These are phyloP conservation scores for Aspergillus nanangensis DNA, from an alignment of 495 filamentous ascomycete genomes.

Conservation along the genomic window DNA sequence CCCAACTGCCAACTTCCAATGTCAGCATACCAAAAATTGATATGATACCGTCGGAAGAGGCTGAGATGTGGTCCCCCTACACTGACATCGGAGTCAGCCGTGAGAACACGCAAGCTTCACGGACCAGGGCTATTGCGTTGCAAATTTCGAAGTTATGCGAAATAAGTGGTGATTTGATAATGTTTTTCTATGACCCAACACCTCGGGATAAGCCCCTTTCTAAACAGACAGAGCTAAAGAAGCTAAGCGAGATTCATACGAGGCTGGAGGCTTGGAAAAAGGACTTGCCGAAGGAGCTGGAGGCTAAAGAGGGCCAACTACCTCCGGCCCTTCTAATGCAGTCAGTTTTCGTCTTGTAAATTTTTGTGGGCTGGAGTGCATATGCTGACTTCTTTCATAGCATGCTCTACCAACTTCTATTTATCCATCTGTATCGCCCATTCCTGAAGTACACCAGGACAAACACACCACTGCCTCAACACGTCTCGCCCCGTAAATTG, in stretches of 20 bases:
- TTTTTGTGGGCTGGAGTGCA: neutral
- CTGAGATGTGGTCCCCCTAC: constrained; percentile 82
- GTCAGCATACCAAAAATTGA: constrained; percentile 85
- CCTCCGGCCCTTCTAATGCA: constrained; percentile 92
- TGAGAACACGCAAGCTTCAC: constrained; percentile 69
- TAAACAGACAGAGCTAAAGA: constrained; percentile 83
- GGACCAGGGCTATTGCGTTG: constrained; percentile 76
- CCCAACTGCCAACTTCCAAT: constrained; percentile 73
- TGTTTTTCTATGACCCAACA: constrained; percentile 84
- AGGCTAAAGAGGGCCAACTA: constrained; percentile 83
- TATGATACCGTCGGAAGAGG: constrained; percentile 85
- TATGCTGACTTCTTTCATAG: constrained; percentile 43
- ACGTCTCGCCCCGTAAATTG: constrained; percentile 86
- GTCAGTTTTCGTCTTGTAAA: constrained; percentile 51
- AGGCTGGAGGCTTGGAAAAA: constrained; percentile 89
- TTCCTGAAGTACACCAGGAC: constrained; percentile 86
- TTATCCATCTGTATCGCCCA: constrained; percentile 94
- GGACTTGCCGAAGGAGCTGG: constrained; percentile 78
- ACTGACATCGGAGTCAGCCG: constrained; percentile 73
- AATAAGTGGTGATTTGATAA: constrained; percentile 86
- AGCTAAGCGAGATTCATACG: constrained; percentile 84
- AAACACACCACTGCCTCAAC: constrained; percentile 75
- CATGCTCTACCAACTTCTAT: constrained; percentile 96
- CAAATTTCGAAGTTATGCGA: constrained; percentile 83
- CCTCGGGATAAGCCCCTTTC: constrained; percentile 53